Evolutionary conservation across 2,329 filamentous ascomycete genomes (phyloP).

Genomic region (Aspergillus pseudoterreus): DNA sequence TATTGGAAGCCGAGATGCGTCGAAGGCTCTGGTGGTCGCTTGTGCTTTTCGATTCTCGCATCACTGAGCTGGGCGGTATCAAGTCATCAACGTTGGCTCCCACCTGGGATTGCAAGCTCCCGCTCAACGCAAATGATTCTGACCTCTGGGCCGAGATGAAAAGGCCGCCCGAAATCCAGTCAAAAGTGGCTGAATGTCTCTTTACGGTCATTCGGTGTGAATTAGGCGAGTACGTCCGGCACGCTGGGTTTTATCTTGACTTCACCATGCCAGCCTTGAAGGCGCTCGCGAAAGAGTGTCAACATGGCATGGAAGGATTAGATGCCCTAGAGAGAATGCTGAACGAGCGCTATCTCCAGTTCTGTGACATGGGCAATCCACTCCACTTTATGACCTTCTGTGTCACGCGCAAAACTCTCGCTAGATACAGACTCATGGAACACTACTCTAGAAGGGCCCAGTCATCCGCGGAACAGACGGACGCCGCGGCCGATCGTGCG

Average conservation of each 20-base stretch:
- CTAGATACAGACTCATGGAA: slow-evolving; percentile 50
- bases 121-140: slow-evolving; percentile 42
- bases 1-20: slow-evolving; percentile 66
- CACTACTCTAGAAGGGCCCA: slow-evolving; percentile 36
- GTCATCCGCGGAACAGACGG: slow-evolving; percentile 19
- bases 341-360: slow-evolving; percentile 46
- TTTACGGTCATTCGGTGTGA: slow-evolving; percentile 45
- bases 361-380: slow-evolving; percentile 39
- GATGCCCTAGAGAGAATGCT: slow-evolving; percentile 38
- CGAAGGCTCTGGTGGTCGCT: slow-evolving; percentile 72
- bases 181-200: slow-evolving; percentile 37
- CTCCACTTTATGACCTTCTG: slow-evolving; percentile 49
- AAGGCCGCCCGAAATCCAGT: slow-evolving; percentile 22
- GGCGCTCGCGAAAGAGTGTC: slow-evolving; percentile 14
- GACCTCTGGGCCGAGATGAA: slow-evolving; percentile 41
- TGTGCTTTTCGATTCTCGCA: slow-evolving; percentile 63
- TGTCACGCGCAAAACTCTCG: slow-evolving; percentile 43
- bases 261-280: slow-evolving; percentile 43
- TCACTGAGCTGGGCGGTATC: slow-evolving; percentile 62
- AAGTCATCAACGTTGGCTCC: slow-evolving; percentile 35
- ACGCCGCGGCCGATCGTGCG: slow-evolving; percentile 27
- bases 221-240: slow-evolving; percentile 39
- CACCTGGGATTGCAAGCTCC: slow-evolving; percentile 43
- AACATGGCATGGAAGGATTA: slow-evolving; percentile 22
- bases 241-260: slow-evolving; percentile 43